These are phyloP conservation scores for Mucor saturninus DNA, from an alignment of 371 early-diverging fungal species.

Conservation along the genomic window DNA sequence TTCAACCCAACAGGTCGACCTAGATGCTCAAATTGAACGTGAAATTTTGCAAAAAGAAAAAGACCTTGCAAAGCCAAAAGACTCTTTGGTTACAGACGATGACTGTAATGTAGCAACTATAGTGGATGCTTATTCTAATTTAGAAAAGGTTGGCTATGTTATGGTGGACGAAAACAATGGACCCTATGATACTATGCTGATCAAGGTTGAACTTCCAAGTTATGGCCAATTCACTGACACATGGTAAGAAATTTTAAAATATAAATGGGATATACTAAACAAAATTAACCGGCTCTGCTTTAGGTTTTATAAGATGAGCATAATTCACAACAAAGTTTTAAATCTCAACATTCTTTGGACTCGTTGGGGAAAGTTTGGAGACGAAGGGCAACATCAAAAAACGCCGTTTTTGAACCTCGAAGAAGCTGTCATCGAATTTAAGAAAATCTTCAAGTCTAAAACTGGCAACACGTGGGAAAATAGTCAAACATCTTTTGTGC, in stretches of 20 bases:
- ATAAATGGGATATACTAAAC: not conserved
- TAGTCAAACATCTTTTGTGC: conserved; percentile 31
- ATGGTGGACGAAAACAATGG: conserved; percentile 35
- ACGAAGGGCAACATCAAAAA: conserved; percentile 61
- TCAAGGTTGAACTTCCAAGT: conserved; percentile 49
- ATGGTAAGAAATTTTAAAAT: conserved; percentile 15
- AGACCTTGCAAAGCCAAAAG: conserved; percentile 23
- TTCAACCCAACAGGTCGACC: conserved; percentile 30
- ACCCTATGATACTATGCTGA: conserved; percentile 55
- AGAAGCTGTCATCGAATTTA: conserved; percentile 59
- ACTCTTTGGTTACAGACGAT: not conserved
- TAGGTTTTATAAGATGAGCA: conserved; percentile 65
- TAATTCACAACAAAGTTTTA: conserved; percentile 51
- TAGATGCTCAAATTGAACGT: conserved; percentile 49
- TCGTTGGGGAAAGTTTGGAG: conserved; percentile 60
- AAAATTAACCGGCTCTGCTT: not conserved
- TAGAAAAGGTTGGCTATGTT: conserved; percentile 46
- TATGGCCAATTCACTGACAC: conserved; percentile 11
- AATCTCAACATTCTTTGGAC: conserved; percentile 64
- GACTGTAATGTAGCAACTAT: conserved; percentile 24
- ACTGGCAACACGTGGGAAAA: conserved; percentile 60
- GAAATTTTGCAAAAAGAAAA: conserved; percentile 36
- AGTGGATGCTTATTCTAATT: conserved; percentile 44
- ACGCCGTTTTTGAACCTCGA: conserved; percentile 58
- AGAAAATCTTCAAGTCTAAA: conserved; percentile 64